Evolutionary conservation across 352 stramenopile genomes (phyloP), one percentile per base, ranked within the genome.

Genomic region (Paralagenidium karlingii): DNA sequence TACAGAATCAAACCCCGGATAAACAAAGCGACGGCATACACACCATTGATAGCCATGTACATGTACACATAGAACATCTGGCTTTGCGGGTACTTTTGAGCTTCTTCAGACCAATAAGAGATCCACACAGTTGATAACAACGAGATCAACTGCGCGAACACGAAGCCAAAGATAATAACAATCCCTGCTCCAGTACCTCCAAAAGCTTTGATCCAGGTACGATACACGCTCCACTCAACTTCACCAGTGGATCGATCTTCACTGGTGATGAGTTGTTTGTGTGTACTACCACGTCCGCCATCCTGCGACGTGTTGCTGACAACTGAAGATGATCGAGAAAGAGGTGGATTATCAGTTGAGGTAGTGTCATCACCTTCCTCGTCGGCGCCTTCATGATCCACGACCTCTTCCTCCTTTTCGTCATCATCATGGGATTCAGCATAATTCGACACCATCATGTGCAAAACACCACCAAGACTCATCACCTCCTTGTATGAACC

Each of bases 21-120:
- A 52, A 69, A 91, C 16, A 92, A 27, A n/a, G 65, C 42, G 15
- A 87, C 32, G 12, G 70, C 61, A 21, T 71, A 81, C n/a, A 36
- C 42, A 11, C 57, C 40, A 47, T 84, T 73, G 37, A 95, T 62
- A 5, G 37, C 55, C 39, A 90, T 69, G 44, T 86, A 95, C 18
- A 95, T 60, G 38, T 76, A 71, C n/a, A 95, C 45, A 45, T 86
- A 94, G 44, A 55, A 86, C 65, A 81, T 76, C 41, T 78, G 51
- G 20, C 64, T 67, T 27, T 63, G 38, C n/a, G 41, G 43, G 25
- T 68, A 55, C 22, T 73, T 54, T 19, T 60, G 33, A 1, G 68
- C 44, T 38, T 95, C 46, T 36, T 89, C 66, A 18, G 86, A 88
- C 86, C 91, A 98, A 47, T 94, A 88, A n/a, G 87, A 96, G 15